These are phyloP conservation scores for Clavaria fumosa DNA, from an alignment of 768 basidiomycete genomes.

Conservation along the genomic window DNA sequence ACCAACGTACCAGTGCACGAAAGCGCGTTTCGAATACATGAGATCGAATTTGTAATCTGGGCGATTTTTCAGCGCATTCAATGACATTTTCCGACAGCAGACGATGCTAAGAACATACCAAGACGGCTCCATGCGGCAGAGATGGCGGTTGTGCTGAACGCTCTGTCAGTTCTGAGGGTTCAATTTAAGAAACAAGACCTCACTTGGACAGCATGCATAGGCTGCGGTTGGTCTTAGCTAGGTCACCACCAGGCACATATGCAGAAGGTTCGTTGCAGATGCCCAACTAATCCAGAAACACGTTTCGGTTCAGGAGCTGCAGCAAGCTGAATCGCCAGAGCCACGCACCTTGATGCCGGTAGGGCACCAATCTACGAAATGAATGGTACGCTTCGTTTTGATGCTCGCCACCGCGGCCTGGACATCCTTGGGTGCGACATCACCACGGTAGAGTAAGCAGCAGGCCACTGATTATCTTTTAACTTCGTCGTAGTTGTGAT, in stretches of 20 bases:
- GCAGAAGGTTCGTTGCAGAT: constrained; percentile 96
- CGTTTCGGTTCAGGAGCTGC: background rate
- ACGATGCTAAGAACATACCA: constrained; percentile 23
- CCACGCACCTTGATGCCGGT: constrained; percentile 83
- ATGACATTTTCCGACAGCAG: constrained; percentile 1
- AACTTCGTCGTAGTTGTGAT: constrained; percentile 6
- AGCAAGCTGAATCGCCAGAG: too few relatives aligned
- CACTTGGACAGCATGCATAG: constrained; percentile 95
- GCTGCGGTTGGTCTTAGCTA: constrained; percentile 86
- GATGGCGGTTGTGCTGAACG: constrained; percentile 71
- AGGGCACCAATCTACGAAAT: constrained; percentile 97
- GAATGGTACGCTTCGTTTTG: constrained; percentile 96
- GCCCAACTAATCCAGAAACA: constrained; percentile 47
- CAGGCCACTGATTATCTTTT: constrained; percentile 55
- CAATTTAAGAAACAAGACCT: constrained; percentile 11
- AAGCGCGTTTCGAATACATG: constrained; percentile 91
- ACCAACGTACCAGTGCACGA: constrained; percentile 91
- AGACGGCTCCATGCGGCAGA: constrained; percentile 89
- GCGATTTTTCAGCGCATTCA: constrained; percentile 9
- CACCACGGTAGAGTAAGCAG: constrained; percentile 84
- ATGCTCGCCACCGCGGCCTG: constrained; percentile 85
- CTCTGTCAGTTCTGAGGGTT: background rate
- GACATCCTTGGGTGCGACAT: constrained; percentile 94
- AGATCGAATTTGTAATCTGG: constrained; percentile 96
- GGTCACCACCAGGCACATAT: constrained; percentile 83